Evolutionary conservation across 2,329 filamentous ascomycete genomes (phyloP).

Genomic region (Pyrenophora seminiperda): DNA sequence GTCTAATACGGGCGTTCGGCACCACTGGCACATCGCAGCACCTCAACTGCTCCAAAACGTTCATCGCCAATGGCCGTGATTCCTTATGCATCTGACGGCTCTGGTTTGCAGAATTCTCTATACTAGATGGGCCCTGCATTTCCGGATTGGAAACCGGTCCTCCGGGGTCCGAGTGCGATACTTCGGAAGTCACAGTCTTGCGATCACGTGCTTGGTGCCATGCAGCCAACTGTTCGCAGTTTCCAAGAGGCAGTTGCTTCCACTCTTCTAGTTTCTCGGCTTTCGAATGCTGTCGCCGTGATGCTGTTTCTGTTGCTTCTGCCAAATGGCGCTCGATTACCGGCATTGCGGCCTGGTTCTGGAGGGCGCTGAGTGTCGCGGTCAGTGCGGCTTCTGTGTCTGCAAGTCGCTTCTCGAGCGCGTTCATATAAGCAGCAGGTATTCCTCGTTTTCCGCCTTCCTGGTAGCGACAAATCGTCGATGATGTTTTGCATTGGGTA

Average conservation of each 20-base stretch:
- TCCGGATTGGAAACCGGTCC: background rate
- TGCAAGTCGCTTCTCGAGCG: constrained; percentile 29
- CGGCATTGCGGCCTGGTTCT: constrained; percentile 5
- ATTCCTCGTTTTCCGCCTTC: constrained; percentile 36
- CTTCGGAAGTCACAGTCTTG: constrained; percentile 6
- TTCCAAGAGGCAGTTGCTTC: constrained; percentile 28
- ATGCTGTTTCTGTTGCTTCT: background rate
- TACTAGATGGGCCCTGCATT: background rate
- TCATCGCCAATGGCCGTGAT: background rate
- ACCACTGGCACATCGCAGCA: constrained; percentile 1
- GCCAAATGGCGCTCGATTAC: background rate
- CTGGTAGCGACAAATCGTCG: constrained; percentile 28
- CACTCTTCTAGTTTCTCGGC: constrained; percentile 31
- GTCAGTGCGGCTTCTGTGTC: constrained; percentile 34
- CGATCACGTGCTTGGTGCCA: constrained; percentile 28
- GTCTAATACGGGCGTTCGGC: background rate
- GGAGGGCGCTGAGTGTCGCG: constrained; percentile 19
- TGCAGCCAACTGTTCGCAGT: constrained; percentile 22
- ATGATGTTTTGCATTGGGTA: constrained; percentile 26
- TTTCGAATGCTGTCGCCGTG: constrained; percentile 24
- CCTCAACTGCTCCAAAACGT: background rate
- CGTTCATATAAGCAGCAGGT: constrained; percentile 33
- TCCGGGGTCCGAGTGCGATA: background rate
- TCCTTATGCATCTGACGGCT: background rate
- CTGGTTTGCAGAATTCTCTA: background rate